A percentile compares a stretch with the other conserved stretches of the same genome.
Conservation (phyloP, 305 asterid genomes). For the Solanum hybrid region DNA sequence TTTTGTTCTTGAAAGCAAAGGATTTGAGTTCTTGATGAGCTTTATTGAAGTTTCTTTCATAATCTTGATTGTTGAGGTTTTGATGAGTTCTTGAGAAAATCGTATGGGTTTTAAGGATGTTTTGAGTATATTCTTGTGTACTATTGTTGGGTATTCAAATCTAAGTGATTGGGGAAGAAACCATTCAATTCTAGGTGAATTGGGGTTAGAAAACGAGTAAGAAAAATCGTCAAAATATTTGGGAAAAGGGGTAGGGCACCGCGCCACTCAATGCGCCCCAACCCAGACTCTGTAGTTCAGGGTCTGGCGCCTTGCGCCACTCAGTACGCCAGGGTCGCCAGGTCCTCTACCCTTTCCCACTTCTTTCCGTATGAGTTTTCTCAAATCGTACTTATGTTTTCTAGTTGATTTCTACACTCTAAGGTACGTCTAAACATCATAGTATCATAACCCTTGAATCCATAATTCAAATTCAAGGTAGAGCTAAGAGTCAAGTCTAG, state of each 20-base stretch:
- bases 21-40: not conserved
- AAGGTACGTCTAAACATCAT: not conserved
- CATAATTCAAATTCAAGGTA: not conserved
- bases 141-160: not conserved
- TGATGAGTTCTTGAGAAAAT: not conserved
- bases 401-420: not conserved
- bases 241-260: not conserved
- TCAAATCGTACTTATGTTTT: not conserved
- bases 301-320: no score
- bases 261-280: not conserved
- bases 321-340: not conserved
- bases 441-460: not conserved
- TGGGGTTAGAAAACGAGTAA: not conserved
- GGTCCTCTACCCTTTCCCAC: not conserved
- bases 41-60: not conserved
- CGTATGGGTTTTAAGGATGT: not conserved
- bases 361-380: not conserved
- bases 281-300: not conserved
- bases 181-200: not conserved
- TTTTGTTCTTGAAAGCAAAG: not conserved
- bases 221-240: not conserved
- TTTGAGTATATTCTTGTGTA: not conserved
- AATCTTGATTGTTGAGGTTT: not conserved
- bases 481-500: not conserved
- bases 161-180: not conserved